Conservation (phyloP, 768 basidiomycete species). For the Lactarius indigo region DNA sequence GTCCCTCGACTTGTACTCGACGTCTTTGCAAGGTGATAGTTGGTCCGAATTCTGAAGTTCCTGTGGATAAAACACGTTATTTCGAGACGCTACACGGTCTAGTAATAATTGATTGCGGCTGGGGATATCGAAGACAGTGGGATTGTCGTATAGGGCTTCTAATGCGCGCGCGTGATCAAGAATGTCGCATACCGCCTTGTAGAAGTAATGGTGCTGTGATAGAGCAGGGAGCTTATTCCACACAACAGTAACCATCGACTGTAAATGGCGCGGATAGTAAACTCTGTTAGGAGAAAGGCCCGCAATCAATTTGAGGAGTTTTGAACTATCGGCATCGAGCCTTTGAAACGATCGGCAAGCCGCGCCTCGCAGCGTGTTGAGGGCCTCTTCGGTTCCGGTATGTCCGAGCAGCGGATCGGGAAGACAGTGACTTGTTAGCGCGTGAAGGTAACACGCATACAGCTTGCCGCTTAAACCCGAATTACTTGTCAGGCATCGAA, state of each 20-base stretch:
- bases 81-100: slow-evolving; percentile 3
- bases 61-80: slow-evolving; percentile 6
- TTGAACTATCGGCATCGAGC: slow-evolving; percentile 21
- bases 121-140: neutral
- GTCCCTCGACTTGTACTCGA: slow-evolving; percentile 9
- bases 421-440: slow-evolving; percentile 41
- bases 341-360: slow-evolving; percentile 40
- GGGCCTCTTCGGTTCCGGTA: slow-evolving; percentile 44
- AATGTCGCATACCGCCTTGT: neutral
- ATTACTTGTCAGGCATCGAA: slow-evolving; percentile 33
- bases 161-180: slow-evolving; percentile 6
- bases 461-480: slow-evolving; percentile 32
- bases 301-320: slow-evolving; percentile 5
- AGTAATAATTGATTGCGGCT: neutral
- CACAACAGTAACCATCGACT: slow-evolving; percentile 2
- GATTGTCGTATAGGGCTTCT: slow-evolving; percentile 5
- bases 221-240: slow-evolving; percentile 15
- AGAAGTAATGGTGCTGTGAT: slow-evolving; percentile 13
- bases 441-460: slow-evolving; percentile 44
- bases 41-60: neutral
- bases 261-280: slow-evolving; percentile 9
- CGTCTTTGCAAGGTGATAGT: neutral
- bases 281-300: slow-evolving; percentile 2
- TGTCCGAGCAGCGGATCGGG: slow-evolving; percentile 43
- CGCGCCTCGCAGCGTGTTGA: slow-evolving; percentile 38